A percentile compares a stretch with the other conserved stretches of the same genome.
Conservation (phyloP, 805 yeast genomes). For the Priceomyces medius region DNA sequence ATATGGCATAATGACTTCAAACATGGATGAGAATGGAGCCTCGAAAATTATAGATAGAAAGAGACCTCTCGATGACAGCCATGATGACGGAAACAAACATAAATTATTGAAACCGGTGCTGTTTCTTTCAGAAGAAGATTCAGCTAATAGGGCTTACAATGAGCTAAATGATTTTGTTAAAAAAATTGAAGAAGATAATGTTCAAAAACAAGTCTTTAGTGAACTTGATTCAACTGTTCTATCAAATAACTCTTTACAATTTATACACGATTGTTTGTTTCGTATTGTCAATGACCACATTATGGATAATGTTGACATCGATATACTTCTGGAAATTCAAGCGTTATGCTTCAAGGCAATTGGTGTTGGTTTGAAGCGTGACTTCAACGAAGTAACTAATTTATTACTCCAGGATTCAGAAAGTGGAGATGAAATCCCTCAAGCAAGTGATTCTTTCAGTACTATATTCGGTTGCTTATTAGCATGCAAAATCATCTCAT, state of each 20-base stretch:
- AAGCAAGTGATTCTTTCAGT: conserved; percentile 6
- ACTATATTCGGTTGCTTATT: conserved; percentile 23
- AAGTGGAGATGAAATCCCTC: background rate
- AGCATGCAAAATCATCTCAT: conserved; percentile 39
- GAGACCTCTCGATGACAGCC: conserved; percentile 5
- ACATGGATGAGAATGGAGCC: conserved; percentile 4
- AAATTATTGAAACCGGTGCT: background rate
- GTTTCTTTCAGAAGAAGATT: background rate
- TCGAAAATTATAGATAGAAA: conserved; percentile 2
- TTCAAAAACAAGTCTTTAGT: background rate
- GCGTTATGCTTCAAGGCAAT: conserved; percentile 27
- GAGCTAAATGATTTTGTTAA: conserved; percentile 1
- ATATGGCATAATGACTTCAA: conserved; percentile 10
- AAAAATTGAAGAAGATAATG: background rate
- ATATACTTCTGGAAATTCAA: conserved; percentile 19
- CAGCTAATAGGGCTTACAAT: background rate
- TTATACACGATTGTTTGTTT: conserved; percentile 22
- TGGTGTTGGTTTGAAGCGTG: conserved; percentile 15
- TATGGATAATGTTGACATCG: conserved; percentile 15
- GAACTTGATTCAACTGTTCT: background rate
- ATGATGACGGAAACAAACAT: conserved; percentile 1
- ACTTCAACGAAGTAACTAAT: conserved; percentile 17
- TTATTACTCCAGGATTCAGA: conserved; percentile 3
- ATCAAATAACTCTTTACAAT: background rate
- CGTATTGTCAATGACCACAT: conserved; percentile 21